Percentiles rank a stretch among this genome's conserved stretches.
These are phyloP conservation scores for Lentinula sp. DNA, from an alignment of 768 basidiomycete genomes.

Conservation along the genomic window DNA sequence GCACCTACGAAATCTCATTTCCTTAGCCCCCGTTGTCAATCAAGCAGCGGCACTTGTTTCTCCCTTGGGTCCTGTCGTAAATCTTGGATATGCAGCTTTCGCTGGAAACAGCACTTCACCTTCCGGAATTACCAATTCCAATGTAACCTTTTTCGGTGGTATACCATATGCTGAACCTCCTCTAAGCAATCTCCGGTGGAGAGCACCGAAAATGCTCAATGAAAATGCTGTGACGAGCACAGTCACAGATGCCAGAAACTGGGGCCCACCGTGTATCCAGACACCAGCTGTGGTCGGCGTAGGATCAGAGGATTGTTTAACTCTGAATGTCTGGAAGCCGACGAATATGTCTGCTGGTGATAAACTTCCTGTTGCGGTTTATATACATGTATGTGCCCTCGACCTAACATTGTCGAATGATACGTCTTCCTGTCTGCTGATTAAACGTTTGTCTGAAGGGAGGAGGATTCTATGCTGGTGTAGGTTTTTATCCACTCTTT, in stretches of 20 bases:
- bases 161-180: constrained; percentile 39
- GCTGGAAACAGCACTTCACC: constrained; percentile 35
- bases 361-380: constrained; percentile 34
- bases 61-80: constrained; percentile 26
- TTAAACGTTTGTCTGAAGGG: constrained; percentile 19
- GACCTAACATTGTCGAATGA: neutral
- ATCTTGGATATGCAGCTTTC: constrained; percentile 33
- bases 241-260: constrained; percentile 35
- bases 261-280: constrained; percentile 41
- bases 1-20: neutral
- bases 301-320: constrained; percentile 39
- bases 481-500: constrained; percentile 10
- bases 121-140: constrained; percentile 23
- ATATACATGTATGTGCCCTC: constrained; percentile 29
- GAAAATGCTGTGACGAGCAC: constrained; percentile 17
- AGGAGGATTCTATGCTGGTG: constrained; percentile 32
- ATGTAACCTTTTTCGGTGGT: constrained; percentile 36
- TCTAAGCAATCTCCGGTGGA: constrained; percentile 30
- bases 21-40: neutral
- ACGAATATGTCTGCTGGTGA: constrained; percentile 24
- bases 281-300: constrained; percentile 38
- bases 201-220: constrained; percentile 29
- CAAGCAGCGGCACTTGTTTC: neutral
- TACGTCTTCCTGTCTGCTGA: neutral
- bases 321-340: constrained; percentile 37